Evolutionary conservation across 805 yeast species (phyloP).

Genomic region (Candida endomychidarum): DNA sequence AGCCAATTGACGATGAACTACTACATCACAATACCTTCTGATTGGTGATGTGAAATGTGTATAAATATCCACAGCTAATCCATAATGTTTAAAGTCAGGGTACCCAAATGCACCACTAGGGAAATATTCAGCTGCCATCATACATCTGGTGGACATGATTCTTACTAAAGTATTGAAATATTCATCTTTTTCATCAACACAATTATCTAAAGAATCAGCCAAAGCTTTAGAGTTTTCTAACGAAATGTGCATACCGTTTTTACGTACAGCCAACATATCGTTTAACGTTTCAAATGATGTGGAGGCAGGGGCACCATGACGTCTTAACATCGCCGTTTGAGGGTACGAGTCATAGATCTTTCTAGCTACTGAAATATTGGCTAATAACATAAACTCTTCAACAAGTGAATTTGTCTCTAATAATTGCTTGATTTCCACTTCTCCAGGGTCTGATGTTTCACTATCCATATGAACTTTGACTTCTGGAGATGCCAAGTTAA

Average conservation of each 20-base stretch:
- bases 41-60: conserved; percentile 99
- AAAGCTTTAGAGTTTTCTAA: conserved; percentile 85
- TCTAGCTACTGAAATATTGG: conserved; percentile 92
- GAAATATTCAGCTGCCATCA: conserved; percentile 99
- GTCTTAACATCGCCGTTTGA: conserved; percentile 96
- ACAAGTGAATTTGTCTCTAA: conserved; percentile 93
- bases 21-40: conserved; percentile 96
- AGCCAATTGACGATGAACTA: conserved; percentile 95
- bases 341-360: conserved; percentile 92
- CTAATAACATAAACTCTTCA: conserved; percentile 97
- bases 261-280: conserved; percentile 82
- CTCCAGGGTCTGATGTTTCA: conserved; percentile 95
- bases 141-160: conserved; percentile 96
- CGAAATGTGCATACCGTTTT: conserved; percentile 66
- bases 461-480: conserved; percentile 96
- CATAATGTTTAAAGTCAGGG: conserved; percentile 93
- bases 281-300: conserved; percentile 87
- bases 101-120: conserved; percentile 87
- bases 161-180: conserved; percentile 91
- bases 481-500: conserved; percentile 95
- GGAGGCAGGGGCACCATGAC: conserved; percentile 97
- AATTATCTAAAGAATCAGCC: conserved; percentile 90
- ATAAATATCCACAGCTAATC: conserved; percentile 94
- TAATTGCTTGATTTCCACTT: conserved; percentile 85
- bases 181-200: conserved; percentile 78